Conservation (phyloP, 1,284 basidiomycete genomes). For the Moesziomyces parantarcticus region DNA sequence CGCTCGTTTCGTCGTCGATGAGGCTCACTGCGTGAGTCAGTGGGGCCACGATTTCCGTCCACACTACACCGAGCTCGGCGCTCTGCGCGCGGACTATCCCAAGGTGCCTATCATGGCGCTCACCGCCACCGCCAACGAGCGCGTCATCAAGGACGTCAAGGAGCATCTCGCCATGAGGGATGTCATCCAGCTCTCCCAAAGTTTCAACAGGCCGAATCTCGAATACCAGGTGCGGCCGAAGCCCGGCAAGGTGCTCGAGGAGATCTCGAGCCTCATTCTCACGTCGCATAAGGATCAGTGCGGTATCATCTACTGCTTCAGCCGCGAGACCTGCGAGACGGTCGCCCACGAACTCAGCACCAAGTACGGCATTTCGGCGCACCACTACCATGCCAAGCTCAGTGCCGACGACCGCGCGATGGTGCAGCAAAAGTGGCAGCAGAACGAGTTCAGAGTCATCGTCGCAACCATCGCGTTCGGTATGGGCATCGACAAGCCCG, state of each 20-base stretch:
- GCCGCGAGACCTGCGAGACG: slow-evolving; percentile 80
- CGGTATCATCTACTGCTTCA: slow-evolving; percentile 88
- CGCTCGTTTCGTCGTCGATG: slow-evolving; percentile 93
- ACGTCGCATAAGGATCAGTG: slow-evolving; percentile 74
- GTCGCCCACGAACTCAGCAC: slow-evolving; percentile 77
- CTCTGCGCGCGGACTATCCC: slow-evolving; percentile 79
- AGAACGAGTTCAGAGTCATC: slow-evolving; percentile 80
- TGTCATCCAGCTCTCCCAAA: slow-evolving; percentile 72
- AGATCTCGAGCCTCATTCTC: slow-evolving; percentile 81
- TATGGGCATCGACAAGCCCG: slow-evolving; percentile 95
- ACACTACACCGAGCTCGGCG: slow-evolving; percentile 73
- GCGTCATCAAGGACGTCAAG: slow-evolving; percentile 83
- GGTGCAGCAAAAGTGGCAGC: slow-evolving; percentile 81
- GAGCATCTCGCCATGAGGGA: slow-evolving; percentile 75
- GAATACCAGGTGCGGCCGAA: slow-evolving; percentile 77
- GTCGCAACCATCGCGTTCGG: slow-evolving; percentile 89
- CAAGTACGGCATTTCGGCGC: slow-evolving; percentile 75
- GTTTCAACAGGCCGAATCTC: slow-evolving; percentile 92
- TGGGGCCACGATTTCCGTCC: slow-evolving; percentile 86
- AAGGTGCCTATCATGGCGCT: slow-evolving; percentile 91
- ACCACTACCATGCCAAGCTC: slow-evolving; percentile 89
- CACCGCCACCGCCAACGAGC: slow-evolving; percentile 88
- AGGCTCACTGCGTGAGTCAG: slow-evolving; percentile 88
- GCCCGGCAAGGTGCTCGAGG: slow-evolving; percentile 72
- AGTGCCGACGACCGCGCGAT: slow-evolving; percentile 75